A percentile compares a stretch with the other conserved stretches of the same genome.
These are phyloP conservation scores for Beauveria rudraprayagi DNA, from an alignment of 2,329 filamentous ascomycete genomes.

Conservation along the genomic window DNA sequence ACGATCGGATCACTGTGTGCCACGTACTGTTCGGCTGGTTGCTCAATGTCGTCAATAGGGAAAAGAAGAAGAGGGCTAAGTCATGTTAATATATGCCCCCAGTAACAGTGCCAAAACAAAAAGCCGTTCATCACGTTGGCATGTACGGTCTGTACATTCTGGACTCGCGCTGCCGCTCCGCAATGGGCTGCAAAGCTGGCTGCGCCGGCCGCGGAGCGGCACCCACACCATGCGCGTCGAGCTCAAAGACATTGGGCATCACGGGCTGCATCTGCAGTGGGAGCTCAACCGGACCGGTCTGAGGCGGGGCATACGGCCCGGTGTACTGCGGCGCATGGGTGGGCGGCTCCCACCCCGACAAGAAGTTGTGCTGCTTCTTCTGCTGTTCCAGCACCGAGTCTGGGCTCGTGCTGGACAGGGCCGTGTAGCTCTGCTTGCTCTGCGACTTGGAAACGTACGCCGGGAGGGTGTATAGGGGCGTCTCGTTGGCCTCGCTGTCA, in stretches of 20 bases:
- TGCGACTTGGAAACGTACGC: too few relatives aligned
- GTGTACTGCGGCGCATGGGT: background rate
- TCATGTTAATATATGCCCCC: background rate
- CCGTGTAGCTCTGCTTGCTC: background rate
- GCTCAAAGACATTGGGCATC: background rate
- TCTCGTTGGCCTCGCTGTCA: slow-evolving; percentile 9
- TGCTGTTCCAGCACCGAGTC: background rate
- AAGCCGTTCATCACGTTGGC: background rate
- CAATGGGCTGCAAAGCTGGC: background rate
- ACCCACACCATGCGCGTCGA: background rate
- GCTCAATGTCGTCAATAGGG: background rate
- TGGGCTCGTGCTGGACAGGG: background rate
- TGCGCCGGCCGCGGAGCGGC: background rate
- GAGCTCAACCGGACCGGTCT: background rate
- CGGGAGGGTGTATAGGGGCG: background rate
- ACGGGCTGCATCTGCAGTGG: background rate
- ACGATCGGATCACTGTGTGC: background rate
- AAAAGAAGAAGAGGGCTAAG: background rate
- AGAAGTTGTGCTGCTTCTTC: background rate
- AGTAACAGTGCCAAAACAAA: too few relatives aligned
- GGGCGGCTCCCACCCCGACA: background rate
- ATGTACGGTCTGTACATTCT: slow-evolving; percentile 2
- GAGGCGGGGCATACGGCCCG: slow-evolving; percentile 5
- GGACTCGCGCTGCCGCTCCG: background rate
- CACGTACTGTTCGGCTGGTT: background rate